Base-by-base conservation (phyloP, 371 early-diverging fungal species). In the Haplosporangium sp. region DNA sequence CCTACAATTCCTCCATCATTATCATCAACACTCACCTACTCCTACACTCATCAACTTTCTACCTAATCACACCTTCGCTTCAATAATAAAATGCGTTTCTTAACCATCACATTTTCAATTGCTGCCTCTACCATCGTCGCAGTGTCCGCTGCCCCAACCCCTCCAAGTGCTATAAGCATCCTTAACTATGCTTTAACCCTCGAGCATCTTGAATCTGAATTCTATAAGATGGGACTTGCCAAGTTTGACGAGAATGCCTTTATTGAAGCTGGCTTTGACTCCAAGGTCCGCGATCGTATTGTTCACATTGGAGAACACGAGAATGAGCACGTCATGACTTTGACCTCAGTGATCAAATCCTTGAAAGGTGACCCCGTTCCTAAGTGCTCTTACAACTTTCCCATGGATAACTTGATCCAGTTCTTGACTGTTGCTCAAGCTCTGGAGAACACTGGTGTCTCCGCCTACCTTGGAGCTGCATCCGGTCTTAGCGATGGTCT, bases 391-490 rank as follows among this genome's bases (percentile, higher is more conserved):
- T 87, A 82, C 85, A 76, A 78, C 57, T 86, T 88, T 67, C 77
- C 77, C 0, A 56, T 86, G 61, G 67, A 70, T 48, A 77, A 75
- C 20, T 65, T 85, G 37, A 56, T 67, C 35, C 67, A 64, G 47
- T 86, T 86, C 71, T 34, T 86, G 20, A 72, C 83, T 11, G 67
- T 83, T 35, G 85, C 88, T 0, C 67, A 73, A 10, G 79, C 84
- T 11, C 77, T 88, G 56, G 88, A 88, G 69, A 61, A 81, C 3
- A 85, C 85, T 11, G 88, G 88, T 47, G 87, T 87, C 20, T 66
- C 69, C 9, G 86, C 87, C 8, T 88, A 88, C 82, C 75, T 71
- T 50, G 87, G 88, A 4, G 85, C 73, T 20, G 65, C 72, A 55
- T 39, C 72, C 6, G 58, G 61, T 7, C 35, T 76, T 5, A 45